A percentile compares a stretch with the other conserved stretches of the same genome.
Evolutionary conservation across 2,329 filamentous ascomycete genomes (phyloP).

Genomic region (Chlorencoelia australis): DNA sequence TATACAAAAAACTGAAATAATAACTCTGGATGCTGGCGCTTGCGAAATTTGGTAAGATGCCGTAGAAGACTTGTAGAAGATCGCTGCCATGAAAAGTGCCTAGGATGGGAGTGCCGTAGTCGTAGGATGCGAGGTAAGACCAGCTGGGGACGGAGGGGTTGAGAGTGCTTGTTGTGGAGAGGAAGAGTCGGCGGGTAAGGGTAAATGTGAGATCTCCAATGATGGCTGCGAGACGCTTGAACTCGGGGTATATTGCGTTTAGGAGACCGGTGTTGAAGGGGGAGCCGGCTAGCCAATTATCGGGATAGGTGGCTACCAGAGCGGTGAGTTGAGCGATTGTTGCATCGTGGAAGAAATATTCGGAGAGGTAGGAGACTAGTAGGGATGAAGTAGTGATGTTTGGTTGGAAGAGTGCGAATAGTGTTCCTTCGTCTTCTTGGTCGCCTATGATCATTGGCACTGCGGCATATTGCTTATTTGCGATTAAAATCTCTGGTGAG

Average conservation of each 20-base stretch:
- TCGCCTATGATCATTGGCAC: conserved; percentile 60
- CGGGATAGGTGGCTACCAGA: conserved; percentile 53
- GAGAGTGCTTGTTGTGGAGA: conserved; percentile 35
- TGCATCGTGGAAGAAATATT: conserved; percentile 50
- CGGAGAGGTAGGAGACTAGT: conserved; percentile 50
- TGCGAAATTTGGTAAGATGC: conserved; percentile 34
- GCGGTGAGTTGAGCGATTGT: conserved; percentile 38
- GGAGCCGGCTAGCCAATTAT: conserved; percentile 41
- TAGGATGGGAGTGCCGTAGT: conserved; percentile 59
- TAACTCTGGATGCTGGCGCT: conserved; percentile 52
- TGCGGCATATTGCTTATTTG: conserved; percentile 42
- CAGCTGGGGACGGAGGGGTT: conserved; percentile 54
- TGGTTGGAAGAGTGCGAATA: conserved; percentile 59
- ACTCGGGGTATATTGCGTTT: conserved; percentile 68
- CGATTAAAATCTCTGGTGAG: conserved; percentile 50
- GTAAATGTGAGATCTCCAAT: conserved; percentile 70
- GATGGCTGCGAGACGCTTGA: conserved; percentile 66
- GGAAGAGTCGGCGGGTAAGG: conserved; percentile 55
- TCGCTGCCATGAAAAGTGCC: conserved; percentile 70
- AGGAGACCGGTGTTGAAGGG: conserved; percentile 59
- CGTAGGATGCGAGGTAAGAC: conserved; percentile 67
- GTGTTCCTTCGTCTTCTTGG: conserved; percentile 71
- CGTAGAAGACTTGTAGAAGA: conserved; percentile 52
- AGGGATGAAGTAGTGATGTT: conserved; percentile 54
- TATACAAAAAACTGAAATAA: conserved; percentile 63